phyloP scores from a whole-genome alignment of 2,329 filamentous ascomycete species.

The Ophiostoma himal-ulmi region DNA sequence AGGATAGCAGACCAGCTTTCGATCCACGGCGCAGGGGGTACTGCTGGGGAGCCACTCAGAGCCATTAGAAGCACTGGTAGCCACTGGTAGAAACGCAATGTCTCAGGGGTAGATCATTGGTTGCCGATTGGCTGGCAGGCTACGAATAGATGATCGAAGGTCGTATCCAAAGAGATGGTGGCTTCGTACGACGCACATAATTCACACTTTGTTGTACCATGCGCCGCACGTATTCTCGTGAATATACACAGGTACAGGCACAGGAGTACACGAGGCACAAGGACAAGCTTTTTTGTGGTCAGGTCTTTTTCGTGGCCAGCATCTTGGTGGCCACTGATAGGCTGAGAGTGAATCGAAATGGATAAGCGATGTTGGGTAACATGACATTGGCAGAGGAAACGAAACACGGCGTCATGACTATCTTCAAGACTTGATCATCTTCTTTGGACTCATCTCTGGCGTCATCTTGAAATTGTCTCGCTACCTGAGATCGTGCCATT shows the following conservation, averaged over 20 bases:
- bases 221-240: neutral
- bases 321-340: neutral
- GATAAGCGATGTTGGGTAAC: neutral
- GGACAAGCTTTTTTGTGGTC: neutral
- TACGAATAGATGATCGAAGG: neutral
- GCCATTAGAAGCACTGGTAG: neutral
- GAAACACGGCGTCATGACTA: neutral
- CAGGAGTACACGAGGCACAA: neutral
- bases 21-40: neutral
- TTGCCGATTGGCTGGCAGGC: neutral
- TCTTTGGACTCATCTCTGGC: neutral
- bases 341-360: neutral
- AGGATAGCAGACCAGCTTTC: constrained; percentile 6
- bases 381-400: neutral
- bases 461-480: neutral
- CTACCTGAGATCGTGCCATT: neutral
- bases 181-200: constrained; percentile 6
- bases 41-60: neutral
- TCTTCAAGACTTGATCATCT: neutral
- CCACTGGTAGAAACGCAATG: neutral
- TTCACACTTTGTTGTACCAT: neutral
- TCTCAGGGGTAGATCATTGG: neutral
- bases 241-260: neutral
- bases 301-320: neutral
- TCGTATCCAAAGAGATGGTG: neutral